Evolutionary conservation across 305 asterid species (phyloP), one percentile per base, ranked within the genome.

Genomic region (Ajuga reptans): DNA sequence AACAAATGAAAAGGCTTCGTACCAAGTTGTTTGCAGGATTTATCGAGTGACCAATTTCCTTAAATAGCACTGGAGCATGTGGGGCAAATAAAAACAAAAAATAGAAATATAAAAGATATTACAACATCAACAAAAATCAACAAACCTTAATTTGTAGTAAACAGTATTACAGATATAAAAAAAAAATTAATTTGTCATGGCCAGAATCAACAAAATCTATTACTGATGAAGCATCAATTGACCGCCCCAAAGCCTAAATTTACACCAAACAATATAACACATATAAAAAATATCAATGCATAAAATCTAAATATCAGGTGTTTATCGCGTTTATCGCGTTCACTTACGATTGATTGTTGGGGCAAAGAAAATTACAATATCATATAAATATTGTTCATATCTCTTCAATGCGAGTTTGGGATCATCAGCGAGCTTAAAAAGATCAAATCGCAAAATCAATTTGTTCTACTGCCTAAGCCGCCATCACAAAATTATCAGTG

Each of bases 11-110:
- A 64, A 41, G 63, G 6, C 43, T 74, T 87, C n/a, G n/a, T n/a
- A 91, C 96, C 96, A 91, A 77, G 80, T 75, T 84, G 78, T 82
- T 92, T 51, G 89, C 82, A 45, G 94, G 86, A 82, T 84, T 86
- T 57, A 91, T 74, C 0, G 89, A 85, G 78, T 89, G 98, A 33
- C 96, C 94, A 56, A 85, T 84, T 72, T 96, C 98, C 79, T 83
- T 89, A 67, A 83, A 91, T 72, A 91, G 86, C 62, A 91, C 86
- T 6, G 96, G 98, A 72, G 89, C 94, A 95, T 91, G 85, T 36
- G 37, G 45, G 57, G 57, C 33, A 68, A 58, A 64, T 15, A 41
- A 33, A 16, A 50, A 17, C 8, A 64, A 24, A 41, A 16, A 15
- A 24, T 5, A 24, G 15, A 75, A 42, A 51, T 3, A 68, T 57